These are phyloP conservation scores for Pichia sp. DNA, from an alignment of 1,139 yeast genomes.

Conservation along the genomic window DNA sequence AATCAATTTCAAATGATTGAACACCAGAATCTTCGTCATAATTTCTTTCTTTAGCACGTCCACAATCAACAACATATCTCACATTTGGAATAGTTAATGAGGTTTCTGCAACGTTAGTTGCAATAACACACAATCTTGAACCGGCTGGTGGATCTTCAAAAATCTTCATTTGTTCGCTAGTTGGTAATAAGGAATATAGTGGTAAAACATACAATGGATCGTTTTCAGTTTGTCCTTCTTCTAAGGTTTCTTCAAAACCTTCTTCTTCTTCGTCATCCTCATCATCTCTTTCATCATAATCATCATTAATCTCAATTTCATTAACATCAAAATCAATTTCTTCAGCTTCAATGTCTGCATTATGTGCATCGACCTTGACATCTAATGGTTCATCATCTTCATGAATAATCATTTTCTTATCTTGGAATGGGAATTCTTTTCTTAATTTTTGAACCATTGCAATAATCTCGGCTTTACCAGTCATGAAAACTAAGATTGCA, in stretches of 20 bases:
- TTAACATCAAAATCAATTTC: slow-evolving; percentile 69
- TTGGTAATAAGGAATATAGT: slow-evolving; percentile 86
- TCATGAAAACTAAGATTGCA: slow-evolving; percentile 85
- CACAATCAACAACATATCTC: slow-evolving; percentile 93
- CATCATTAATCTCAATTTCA: slow-evolving; percentile 36
- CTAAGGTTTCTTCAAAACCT: slow-evolving; percentile 83
- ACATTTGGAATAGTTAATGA: slow-evolving; percentile 96
- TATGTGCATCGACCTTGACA: slow-evolving; percentile 56
- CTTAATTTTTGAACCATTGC: slow-evolving; percentile 69
- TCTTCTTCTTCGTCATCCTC: slow-evolving; percentile 55
- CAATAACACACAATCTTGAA: slow-evolving; percentile 84
- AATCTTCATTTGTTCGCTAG: slow-evolving; percentile 92
- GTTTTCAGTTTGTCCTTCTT: slow-evolving; percentile 69
- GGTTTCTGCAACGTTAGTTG: slow-evolving; percentile 98
- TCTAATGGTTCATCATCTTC: slow-evolving; percentile 36
- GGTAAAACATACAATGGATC: slow-evolving; percentile 93
- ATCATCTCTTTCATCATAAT: slow-evolving; percentile 28
- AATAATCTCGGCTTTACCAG: slow-evolving; percentile 92
- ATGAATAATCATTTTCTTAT: slow-evolving; percentile 26
- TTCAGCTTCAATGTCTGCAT: slow-evolving; percentile 78
- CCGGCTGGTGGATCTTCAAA: slow-evolving; percentile 85
- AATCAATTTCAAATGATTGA: slow-evolving; percentile 86
- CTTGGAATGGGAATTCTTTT: slow-evolving; percentile 63
- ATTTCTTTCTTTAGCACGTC: slow-evolving; percentile 86
- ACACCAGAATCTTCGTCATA: slow-evolving; percentile 85